Evolutionary conservation across 1,284 basidiomycete species (phyloP).

Genomic region (Puccinia horiana): DNA sequence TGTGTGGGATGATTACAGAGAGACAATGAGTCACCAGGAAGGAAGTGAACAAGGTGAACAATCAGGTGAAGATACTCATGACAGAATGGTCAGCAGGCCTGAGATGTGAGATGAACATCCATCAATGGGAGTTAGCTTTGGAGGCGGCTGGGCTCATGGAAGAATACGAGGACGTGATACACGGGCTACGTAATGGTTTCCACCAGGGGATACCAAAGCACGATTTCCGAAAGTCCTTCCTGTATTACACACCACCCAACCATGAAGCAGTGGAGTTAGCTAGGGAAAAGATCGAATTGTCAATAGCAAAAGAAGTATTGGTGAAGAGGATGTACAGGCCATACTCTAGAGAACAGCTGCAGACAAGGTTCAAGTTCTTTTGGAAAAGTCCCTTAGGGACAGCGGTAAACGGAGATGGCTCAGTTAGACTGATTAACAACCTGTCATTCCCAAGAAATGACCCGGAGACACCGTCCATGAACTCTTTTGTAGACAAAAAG

Average conservation of each 20-base stretch:
- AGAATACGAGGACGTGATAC: not conserved
- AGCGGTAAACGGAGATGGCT: not conserved
- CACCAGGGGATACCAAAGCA: slow-evolving; percentile 1
- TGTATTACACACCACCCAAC: not conserved
- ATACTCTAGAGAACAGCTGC: not conserved
- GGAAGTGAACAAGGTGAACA: too few species aligned
- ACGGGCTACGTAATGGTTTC: not conserved
- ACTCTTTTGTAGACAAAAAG: not conserved
- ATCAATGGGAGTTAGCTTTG: too few species aligned
- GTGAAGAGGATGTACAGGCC: slow-evolving; percentile 8
- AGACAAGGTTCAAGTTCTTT: not conserved
- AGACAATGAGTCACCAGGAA: too few species aligned
- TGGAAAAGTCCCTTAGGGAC: not conserved
- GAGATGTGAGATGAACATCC: too few species aligned
- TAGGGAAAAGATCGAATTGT: not conserved
- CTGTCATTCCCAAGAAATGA: not conserved
- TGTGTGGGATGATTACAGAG: too few species aligned
- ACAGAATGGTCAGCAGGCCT: too few species aligned
- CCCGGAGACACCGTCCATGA: not conserved
- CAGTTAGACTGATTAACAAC: not conserved
- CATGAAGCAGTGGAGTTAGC: not conserved
- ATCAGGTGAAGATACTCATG: too few species aligned
- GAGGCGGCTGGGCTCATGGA: too few species aligned
- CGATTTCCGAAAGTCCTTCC: too few species aligned
- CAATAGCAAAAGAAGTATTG: not conserved